These are phyloP conservation scores for Chalciporus piperatus DNA, from an alignment of 768 basidiomycete species.

Conservation along the genomic window DNA sequence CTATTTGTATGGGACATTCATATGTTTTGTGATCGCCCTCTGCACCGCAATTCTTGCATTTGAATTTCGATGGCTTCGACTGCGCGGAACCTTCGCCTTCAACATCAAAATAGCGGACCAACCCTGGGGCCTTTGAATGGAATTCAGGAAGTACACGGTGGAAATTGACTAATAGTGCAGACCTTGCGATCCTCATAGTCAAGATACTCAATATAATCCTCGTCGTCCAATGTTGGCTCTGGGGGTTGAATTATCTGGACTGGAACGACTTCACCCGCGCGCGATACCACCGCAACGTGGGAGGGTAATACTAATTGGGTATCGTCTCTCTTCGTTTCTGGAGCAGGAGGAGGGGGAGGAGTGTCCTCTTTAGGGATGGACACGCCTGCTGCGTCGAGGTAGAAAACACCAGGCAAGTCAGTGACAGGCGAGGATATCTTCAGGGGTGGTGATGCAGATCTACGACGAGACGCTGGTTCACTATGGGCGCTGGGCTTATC, in stretches of 20 bases:
- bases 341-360: conserved; percentile 7
- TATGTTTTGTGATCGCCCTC: conserved; percentile 67
- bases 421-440: conserved; percentile 13
- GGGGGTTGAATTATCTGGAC: conserved; percentile 46
- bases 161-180: conserved; percentile 13
- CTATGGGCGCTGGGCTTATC: conserved; percentile 1
- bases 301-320: conserved; percentile 55
- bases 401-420: conserved; percentile 38
- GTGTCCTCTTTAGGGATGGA: conserved; percentile 28
- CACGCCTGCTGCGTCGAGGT: conserved; percentile 47
- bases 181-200: conserved; percentile 69
- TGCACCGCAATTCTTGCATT: conserved; percentile 77
- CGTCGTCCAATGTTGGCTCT: conserved; percentile 46
- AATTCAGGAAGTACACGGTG: not conserved
- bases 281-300: conserved; percentile 60
- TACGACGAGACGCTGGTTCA: conserved; percentile 28
- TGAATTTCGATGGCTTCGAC: conserved; percentile 43
- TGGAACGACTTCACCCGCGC: conserved; percentile 32
- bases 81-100: conserved; percentile 37
- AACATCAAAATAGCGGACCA: conserved; percentile 66
- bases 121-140: conserved; percentile 40
- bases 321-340: conserved; percentile 17
- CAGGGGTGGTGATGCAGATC: conserved; percentile 39
- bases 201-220: conserved; percentile 74
- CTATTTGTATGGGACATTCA: conserved; percentile 71